Percentiles rank a stretch among this genome's conserved stretches.
Conservation (phyloP, 352 stramenopile species). For the Thraustochytrium striatum region DNA sequence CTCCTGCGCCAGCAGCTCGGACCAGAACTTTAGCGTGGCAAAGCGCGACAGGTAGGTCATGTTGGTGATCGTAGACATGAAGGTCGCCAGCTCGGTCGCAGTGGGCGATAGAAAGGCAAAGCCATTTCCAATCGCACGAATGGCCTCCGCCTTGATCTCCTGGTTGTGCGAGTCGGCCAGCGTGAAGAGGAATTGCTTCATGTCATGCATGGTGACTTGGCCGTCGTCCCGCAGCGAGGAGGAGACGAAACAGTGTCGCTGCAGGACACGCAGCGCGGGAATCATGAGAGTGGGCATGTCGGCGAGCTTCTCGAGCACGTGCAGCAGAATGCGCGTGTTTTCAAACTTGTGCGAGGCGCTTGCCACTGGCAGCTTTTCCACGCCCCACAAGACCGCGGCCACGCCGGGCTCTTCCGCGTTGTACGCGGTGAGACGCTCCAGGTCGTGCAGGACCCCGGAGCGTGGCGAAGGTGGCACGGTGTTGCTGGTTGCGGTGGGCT, state of each 20-base stretch:
- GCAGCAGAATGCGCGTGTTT: conserved; percentile 7
- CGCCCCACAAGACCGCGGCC: conserved; percentile 2
- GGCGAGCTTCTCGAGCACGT: background rate
- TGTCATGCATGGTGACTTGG: conserved; percentile 43
- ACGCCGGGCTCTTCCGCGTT: background rate
- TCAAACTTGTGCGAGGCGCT: background rate
- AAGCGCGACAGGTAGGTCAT: conserved; percentile 46
- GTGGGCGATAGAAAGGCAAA: conserved; percentile 40
- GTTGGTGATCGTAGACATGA: conserved; percentile 46
- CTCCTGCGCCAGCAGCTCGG: conserved; percentile 34
- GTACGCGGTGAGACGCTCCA: background rate
- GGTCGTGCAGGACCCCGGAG: background rate
- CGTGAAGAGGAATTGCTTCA: conserved; percentile 37
- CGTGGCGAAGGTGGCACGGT: background rate
- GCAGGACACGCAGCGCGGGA: conserved; percentile 26
- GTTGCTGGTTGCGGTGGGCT: background rate
- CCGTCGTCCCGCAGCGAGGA: conserved; percentile 18
- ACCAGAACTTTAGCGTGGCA: conserved; percentile 37
- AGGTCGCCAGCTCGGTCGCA: conserved; percentile 33
- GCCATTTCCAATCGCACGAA: conserved; percentile 37
- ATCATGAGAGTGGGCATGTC: conserved; percentile 19
- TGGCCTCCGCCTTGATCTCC: conserved; percentile 41
- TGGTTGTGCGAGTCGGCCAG: background rate
- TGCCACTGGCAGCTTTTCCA: background rate
- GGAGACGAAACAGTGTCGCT: conserved; percentile 25